Evolutionary conservation across 345 rosid genomes (phyloP), one percentile per base, ranked within the genome.

Genomic region (Arabidopsis arenosa): DNA sequence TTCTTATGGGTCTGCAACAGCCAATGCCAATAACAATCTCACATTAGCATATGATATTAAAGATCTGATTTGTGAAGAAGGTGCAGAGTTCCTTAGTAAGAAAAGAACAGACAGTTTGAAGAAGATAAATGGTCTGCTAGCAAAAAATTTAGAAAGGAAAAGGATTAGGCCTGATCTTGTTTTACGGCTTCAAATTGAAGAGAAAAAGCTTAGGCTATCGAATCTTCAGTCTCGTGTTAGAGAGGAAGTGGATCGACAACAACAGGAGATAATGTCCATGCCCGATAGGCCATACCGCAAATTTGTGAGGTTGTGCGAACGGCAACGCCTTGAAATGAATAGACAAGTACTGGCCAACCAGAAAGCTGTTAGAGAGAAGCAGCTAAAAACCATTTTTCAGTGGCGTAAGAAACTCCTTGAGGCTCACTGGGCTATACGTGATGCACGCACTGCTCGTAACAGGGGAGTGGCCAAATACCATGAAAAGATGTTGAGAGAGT

Each of bases 351-450:
- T 88, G 76, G 87, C 88, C 53, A 88, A 90, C 76, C 97, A 88
- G 78, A 93, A 87, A 75, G 94, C 96, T 67, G 74, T 82, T 59
- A 86, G 94, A 83, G 98, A 96, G 79, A 96, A 91, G 83, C 99
- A 96, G 75, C 73, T 90, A 84, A 96, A 96, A 84, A 84, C 99
- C 74, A 88, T 96, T 80, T 91, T 90, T 79, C 97, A 89, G 77
- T 96, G 99, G 99, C 98, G 99, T 55, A 96, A 96, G 85, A 96
- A 87, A 78, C 96, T 96, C 84, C 90, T 96, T 54, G 99, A 96
- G 87, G 84, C 93, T 80, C 99, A 96, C 63, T 96, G 99, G 99
- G 88, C 81, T 58, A 89, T 93, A 76, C 99, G 99, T 61, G 99
- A 96, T 88, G 92, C 99, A 32, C 91, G 99, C 54, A 96, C 91